These are phyloP conservation scores for Cornus kousa DNA, from an alignment of 148 eudicot species.

Conservation along the genomic window DNA sequence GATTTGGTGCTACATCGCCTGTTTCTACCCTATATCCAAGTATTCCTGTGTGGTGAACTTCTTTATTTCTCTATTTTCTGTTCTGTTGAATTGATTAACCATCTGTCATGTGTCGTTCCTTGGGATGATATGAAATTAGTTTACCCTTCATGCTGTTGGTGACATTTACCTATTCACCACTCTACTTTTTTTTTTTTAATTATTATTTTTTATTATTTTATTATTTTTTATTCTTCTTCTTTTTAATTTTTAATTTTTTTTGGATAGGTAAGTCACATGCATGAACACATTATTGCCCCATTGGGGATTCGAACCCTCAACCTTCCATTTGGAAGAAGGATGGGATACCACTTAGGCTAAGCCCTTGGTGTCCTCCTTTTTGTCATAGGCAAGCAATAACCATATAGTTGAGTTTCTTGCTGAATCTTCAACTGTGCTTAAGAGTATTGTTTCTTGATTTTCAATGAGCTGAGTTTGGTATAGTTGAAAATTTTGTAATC, in stretches of 20 bases:
- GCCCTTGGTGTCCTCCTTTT: not conserved
- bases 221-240: too few relatives aligned
- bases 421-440: not conserved
- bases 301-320: too few relatives aligned
- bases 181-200: not conserved
- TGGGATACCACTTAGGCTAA: too few relatives aligned
- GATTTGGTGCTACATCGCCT: conserved; percentile 26
- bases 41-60: conserved; percentile 20
- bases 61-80: not conserved
- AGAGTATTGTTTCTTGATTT: not conserved
- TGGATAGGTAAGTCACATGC: not conserved
- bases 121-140: not conserved
- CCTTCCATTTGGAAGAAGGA: not conserved
- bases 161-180: not conserved
- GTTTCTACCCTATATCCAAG: conserved; percentile 34
- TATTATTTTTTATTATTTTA: too few relatives aligned
- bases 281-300: not conserved
- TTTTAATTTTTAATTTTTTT: too few relatives aligned
- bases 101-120: not conserved
- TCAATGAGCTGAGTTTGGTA: not conserved
- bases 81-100: conserved; percentile 1
- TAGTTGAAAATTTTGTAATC: not conserved
- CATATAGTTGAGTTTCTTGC: not conserved
- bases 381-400: not conserved
- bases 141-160: not conserved